These are phyloP conservation scores for Kwoniella mangroviensis DNA, from an alignment of 768 basidiomycete genomes.

Conservation along the genomic window DNA sequence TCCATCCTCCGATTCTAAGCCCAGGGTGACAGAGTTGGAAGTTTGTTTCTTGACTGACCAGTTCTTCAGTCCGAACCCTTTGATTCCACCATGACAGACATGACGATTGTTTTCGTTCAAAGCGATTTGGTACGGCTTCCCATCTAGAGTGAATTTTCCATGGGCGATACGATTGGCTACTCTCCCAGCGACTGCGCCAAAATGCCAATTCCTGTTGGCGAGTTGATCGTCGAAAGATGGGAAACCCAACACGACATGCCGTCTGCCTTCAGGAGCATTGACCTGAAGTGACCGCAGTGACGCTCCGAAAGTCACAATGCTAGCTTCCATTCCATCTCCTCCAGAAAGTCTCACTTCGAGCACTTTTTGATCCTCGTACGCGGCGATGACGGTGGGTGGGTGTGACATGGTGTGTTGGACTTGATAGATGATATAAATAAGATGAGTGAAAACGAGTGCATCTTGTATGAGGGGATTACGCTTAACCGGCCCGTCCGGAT, in stretches of 20 bases:
- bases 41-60: conserved; percentile 23
- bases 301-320: conserved; percentile 15
- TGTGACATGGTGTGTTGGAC: conserved; percentile 1
- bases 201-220: conserved; percentile 14
- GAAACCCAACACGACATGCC: conserved; percentile 18
- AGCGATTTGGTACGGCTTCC: conserved; percentile 14
- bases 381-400: not conserved
- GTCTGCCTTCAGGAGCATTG: conserved; percentile 2
- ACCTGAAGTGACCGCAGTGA: conserved; percentile 15
- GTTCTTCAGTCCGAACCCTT: conserved; percentile 16
- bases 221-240: conserved; percentile 15
- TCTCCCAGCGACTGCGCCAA: conserved; percentile 14
- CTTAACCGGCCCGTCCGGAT: not conserved
- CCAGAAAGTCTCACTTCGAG: not conserved
- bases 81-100: conserved; percentile 26
- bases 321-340: conserved; percentile 6
- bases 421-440: not conserved
- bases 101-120: conserved; percentile 25
- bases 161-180: conserved; percentile 28
- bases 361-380: conserved; percentile 5
- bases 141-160: conserved; percentile 22
- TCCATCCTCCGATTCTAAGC: conserved; percentile 15
- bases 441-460: not conserved
- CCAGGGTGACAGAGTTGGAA: conserved; percentile 17
- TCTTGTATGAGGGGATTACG: not conserved